Evolutionary conservation across 2,329 filamentous ascomycete species (phyloP).

Genomic region (Apiospora marii): DNA sequence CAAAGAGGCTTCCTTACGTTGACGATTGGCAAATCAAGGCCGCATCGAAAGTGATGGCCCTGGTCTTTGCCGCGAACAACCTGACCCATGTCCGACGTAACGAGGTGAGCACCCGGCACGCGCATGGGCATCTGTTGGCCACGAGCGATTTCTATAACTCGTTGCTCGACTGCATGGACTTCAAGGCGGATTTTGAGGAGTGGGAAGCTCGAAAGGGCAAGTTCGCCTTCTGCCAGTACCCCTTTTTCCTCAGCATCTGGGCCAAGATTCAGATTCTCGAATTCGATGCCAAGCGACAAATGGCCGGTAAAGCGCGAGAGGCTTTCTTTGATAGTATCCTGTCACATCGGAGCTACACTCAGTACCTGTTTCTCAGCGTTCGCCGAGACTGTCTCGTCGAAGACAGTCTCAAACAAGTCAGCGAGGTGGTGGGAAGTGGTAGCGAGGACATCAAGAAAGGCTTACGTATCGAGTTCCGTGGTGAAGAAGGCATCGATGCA

Average conservation of each 20-base stretch:
- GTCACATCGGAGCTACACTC: constrained; percentile 74
- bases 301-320: constrained; percentile 87
- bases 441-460: constrained; percentile 91
- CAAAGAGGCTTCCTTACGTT: constrained; percentile 64
- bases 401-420: constrained; percentile 84
- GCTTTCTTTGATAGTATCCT: constrained; percentile 92
- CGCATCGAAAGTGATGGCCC: constrained; percentile 78
- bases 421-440: constrained; percentile 81
- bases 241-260: constrained; percentile 90
- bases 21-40: constrained; percentile 93
- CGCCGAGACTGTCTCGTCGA: constrained; percentile 87
- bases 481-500: constrained; percentile 91
- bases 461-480: constrained; percentile 82
- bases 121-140: constrained; percentile 73
- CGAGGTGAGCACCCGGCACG: constrained; percentile 47
- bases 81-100: constrained; percentile 47
- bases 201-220: constrained; percentile 80
- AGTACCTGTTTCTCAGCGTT: constrained; percentile 80
- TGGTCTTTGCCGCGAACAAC: constrained; percentile 85
- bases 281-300: constrained; percentile 85
- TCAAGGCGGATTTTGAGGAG: constrained; percentile 84
- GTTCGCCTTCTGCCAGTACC: constrained; percentile 92
- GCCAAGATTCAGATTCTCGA: constrained; percentile 92
- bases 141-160: constrained; percentile 90
- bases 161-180: constrained; percentile 84